These are phyloP conservation scores for Bryum argenteum DNA, from an alignment of 225 moss, liverwort and hornwort genomes.

Conservation along the genomic window DNA sequence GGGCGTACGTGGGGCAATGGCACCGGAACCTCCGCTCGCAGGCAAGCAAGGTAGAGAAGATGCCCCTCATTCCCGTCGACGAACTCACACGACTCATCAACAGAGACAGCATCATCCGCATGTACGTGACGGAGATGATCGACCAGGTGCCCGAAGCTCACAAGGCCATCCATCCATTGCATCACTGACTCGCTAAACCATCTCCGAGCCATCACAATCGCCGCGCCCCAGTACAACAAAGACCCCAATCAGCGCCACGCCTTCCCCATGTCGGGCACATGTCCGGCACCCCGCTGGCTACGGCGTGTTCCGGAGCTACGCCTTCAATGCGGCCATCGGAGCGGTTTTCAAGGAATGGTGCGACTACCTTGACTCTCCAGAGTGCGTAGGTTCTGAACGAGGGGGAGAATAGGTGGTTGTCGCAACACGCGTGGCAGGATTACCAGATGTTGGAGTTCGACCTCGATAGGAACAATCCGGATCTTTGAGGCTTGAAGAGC, in stretches of 20 bases:
- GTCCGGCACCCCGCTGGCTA: background rate
- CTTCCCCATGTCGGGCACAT: background rate
- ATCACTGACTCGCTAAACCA: background rate
- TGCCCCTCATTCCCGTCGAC: background rate
- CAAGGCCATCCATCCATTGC: too few relatives aligned
- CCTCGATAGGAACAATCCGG: background rate
- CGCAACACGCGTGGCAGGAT: background rate
- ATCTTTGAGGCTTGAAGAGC: background rate
- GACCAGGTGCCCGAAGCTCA: background rate
- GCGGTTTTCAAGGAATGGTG: background rate
- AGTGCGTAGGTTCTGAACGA: background rate
- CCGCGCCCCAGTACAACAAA: background rate
- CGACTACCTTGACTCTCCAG: background rate
- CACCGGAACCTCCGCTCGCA: background rate
- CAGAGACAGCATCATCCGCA: background rate
- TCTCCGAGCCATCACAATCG: background rate
- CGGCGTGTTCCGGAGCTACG: background rate
- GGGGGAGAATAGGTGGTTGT: slow-evolving; percentile 1
- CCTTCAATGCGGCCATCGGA: background rate
- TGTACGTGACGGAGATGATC: background rate
- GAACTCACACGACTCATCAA: background rate
- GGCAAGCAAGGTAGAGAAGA: too few relatives aligned
- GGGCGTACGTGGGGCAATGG: background rate
- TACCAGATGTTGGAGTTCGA: background rate
- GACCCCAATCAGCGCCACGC: slow-evolving; percentile 1